A percentile compares a stretch with the other conserved stretches of the same genome.
These are phyloP conservation scores for Iberis pinnata DNA, from an alignment of 345 rosid species.

Conservation along the genomic window DNA sequence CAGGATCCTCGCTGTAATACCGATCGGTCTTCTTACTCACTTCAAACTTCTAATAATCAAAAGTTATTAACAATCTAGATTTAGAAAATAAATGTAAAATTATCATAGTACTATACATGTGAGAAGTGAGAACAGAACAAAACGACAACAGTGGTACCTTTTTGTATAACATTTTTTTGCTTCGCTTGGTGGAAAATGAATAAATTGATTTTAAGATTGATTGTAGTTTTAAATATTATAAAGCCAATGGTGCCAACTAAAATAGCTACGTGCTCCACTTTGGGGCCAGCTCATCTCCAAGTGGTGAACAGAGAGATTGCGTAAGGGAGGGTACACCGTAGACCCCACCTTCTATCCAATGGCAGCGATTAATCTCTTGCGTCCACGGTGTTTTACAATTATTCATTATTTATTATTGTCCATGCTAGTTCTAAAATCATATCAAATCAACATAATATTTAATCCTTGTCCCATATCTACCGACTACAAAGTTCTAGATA, in stretches of 20 bases:
- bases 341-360: conserved; percentile 19
- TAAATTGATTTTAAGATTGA: not conserved
- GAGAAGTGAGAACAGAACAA: conserved; percentile 17
- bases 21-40: conserved; percentile 18
- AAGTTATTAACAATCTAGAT: not conserved
- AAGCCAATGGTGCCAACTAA: conserved; percentile 24
- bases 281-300: conserved; percentile 24
- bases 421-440: conserved; percentile 1
- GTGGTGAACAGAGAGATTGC: conserved; percentile 28
- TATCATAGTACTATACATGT: conserved; percentile 7
- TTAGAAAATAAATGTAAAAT: not conserved
- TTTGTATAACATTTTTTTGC: not conserved
- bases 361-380: conserved; percentile 25
- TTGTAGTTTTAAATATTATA: not conserved
- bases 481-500: conserved; percentile 7
- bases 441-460: conserved; percentile 13
- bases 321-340: conserved; percentile 12
- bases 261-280: conserved; percentile 22
- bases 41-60: conserved; percentile 2
- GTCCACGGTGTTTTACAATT: conserved; percentile 17
- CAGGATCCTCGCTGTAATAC: conserved; percentile 22
- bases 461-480: conserved; percentile 12
- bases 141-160: conserved; percentile 19
- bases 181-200: not conserved
- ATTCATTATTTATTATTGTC: not conserved